Evolutionary conservation across 768 basidiomycete species (phyloP).

Genomic region (Lactarius quietus): DNA sequence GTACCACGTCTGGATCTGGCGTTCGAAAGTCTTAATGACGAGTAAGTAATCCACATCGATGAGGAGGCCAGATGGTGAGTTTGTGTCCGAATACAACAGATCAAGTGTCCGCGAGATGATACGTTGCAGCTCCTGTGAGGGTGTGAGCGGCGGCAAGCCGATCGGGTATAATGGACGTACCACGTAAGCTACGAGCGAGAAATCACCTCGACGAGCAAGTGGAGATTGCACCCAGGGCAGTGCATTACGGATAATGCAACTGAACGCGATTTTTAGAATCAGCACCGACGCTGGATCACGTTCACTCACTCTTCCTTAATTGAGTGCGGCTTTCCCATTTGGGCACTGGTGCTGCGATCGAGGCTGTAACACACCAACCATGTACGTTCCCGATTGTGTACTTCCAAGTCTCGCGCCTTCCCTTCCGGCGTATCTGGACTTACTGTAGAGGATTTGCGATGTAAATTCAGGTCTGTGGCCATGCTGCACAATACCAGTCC

Average conservation of each 20-base stretch:
- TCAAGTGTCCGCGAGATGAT: conserved; percentile 87
- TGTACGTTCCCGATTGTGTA: conserved; percentile 91
- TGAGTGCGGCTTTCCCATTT: conserved; percentile 94
- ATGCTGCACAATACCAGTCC: conserved; percentile 49
- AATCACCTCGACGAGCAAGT: conserved; percentile 59
- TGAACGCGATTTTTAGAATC: conserved; percentile 32
- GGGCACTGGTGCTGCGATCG: conserved; percentile 87
- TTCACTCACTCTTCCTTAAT: conserved; percentile 86
- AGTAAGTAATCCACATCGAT: conserved; percentile 81
- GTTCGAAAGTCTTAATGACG: conserved; percentile 79
- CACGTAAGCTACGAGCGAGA: conserved; percentile 69
- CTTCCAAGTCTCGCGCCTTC: conserved; percentile 72
- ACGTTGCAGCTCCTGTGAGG: conserved; percentile 73
- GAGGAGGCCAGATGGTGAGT: conserved; percentile 77
- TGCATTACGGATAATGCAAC: conserved; percentile 85
- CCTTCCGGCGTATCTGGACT: conserved; percentile 75
- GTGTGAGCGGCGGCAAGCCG: conserved; percentile 11
- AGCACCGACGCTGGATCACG: not conserved
- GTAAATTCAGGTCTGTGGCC: conserved; percentile 94
- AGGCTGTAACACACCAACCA: conserved; percentile 88
- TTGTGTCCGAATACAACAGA: conserved; percentile 81
- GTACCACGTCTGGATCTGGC: conserved; percentile 63
- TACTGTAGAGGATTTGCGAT: conserved; percentile 69
- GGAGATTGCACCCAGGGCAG: conserved; percentile 69
- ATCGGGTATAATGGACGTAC: conserved; percentile 40